A percentile compares a stretch with the other conserved stretches of the same genome.
phyloP scores from a whole-genome alignment of 2,329 filamentous ascomycete species.

The Truncatella angustata region DNA sequence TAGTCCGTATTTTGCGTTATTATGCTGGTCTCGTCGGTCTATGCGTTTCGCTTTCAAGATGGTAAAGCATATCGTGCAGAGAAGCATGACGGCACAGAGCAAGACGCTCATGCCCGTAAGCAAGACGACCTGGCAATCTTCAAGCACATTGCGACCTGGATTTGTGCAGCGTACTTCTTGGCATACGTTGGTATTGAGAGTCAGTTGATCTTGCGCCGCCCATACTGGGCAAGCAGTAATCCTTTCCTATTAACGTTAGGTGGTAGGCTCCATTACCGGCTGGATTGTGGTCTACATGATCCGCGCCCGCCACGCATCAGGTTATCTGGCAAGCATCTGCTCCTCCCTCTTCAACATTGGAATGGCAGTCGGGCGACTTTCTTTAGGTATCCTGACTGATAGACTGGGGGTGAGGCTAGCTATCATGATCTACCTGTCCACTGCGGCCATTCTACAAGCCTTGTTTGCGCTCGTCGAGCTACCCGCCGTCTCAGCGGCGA shows the following conservation, averaged over 20 bases:
- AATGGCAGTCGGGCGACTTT: conserved; percentile 38
- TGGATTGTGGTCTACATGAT: conserved; percentile 46
- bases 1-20: conserved; percentile 16
- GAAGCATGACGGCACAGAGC: conserved; percentile 11
- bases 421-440: conserved; percentile 23
- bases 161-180: conserved; percentile 41
- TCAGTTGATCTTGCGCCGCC: no score
- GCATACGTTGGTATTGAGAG: conserved; percentile 42
- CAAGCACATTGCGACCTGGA: conserved; percentile 33
- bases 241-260: no score
- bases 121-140: conserved; percentile 24
- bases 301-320: conserved; percentile 33
- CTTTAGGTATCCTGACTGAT: conserved; percentile 30
- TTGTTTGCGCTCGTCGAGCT: conserved; percentile 17
- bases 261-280: conserved; percentile 36
- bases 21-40: conserved; percentile 25
- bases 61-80: conserved; percentile 27
- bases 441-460: conserved; percentile 17
- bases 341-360: conserved; percentile 44
- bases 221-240: no score
- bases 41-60: conserved; percentile 37
- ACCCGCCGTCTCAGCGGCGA: conserved; percentile 24
- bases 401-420: conserved; percentile 25
- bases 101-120: neutral
- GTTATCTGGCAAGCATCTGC: conserved; percentile 35